Evolutionary conservation across 2,329 filamentous ascomycete species (phyloP).

Genomic region (Gaeumannomyces sp.): DNA sequence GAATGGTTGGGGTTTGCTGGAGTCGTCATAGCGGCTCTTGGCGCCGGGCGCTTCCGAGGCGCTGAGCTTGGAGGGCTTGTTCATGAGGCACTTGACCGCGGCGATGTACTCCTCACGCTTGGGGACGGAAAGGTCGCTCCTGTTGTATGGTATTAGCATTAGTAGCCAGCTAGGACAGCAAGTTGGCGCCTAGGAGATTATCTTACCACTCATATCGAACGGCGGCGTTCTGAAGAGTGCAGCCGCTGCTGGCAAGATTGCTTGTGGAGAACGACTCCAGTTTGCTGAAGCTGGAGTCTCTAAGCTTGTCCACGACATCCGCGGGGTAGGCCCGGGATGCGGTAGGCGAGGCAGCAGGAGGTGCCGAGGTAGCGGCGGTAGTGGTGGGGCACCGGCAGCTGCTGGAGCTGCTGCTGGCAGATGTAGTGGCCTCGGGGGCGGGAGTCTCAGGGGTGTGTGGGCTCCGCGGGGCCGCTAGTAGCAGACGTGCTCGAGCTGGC

Average conservation of each 20-base stretch:
- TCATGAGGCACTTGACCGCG: constrained; percentile 23
- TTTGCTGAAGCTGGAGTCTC: constrained; percentile 21
- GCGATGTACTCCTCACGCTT: constrained; percentile 21
- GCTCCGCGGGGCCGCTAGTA: background rate
- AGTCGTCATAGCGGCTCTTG: constrained; percentile 25
- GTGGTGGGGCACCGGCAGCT: background rate
- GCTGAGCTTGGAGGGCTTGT: constrained; percentile 17
- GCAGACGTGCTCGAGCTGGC: background rate
- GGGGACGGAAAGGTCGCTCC: constrained; percentile 20
- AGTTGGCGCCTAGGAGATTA: background rate
- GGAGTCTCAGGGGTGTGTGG: too few relatives aligned
- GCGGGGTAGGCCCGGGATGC: constrained; percentile 17
- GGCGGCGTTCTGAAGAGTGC: constrained; percentile 22
- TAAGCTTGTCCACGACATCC: constrained; percentile 24
- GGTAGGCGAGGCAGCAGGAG: background rate
- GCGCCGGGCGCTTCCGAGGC: constrained; percentile 21
- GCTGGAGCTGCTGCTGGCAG: background rate
- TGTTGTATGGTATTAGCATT: background rate
- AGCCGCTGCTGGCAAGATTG: constrained; percentile 20
- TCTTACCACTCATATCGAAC: constrained; percentile 23
- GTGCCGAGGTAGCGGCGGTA: background rate
- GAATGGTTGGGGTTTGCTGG: constrained; percentile 26
- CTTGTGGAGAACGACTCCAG: constrained; percentile 22
- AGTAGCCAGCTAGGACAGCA: background rate
- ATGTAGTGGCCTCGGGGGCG: background rate